Evolutionary conservation across 352 stramenopile species (phyloP).

Genomic region (Globisporangium okanoganense): DNA sequence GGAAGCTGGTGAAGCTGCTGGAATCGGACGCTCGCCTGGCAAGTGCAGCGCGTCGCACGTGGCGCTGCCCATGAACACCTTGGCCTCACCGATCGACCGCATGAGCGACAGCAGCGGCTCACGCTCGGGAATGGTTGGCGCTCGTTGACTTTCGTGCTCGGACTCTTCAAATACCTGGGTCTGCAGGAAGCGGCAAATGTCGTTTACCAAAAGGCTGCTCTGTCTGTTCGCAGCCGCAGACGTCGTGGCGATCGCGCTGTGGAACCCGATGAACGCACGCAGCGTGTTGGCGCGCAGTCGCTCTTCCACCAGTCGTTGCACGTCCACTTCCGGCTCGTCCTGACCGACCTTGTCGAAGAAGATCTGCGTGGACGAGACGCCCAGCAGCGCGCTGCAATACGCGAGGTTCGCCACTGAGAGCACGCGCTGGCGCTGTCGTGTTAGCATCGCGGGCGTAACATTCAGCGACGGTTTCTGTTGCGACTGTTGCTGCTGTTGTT

Average conservation of each 20-base stretch:
- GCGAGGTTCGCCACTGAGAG: slow-evolving; percentile 63
- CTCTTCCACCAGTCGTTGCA: slow-evolving; percentile 30
- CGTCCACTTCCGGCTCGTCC: slow-evolving; percentile 6
- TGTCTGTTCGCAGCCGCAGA: slow-evolving; percentile 16
- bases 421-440: slow-evolving; percentile 45
- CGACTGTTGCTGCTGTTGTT: slow-evolving; percentile 13
- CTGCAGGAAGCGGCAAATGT: slow-evolving; percentile 32
- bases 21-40: slow-evolving; percentile 38
- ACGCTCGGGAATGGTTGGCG: slow-evolving; percentile 29
- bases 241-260: slow-evolving; percentile 49
- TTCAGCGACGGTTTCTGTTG: neutral
- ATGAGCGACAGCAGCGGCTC: slow-evolving; percentile 45
- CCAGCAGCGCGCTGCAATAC: slow-evolving; percentile 32
- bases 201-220: slow-evolving; percentile 33
- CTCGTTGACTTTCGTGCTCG: neutral
- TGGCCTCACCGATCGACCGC: slow-evolving; percentile 32
- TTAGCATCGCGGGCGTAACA: slow-evolving; percentile 46
- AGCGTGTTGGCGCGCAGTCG: slow-evolving; percentile 52
- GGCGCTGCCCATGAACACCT: slow-evolving; percentile 64
- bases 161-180: neutral
- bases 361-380: slow-evolving; percentile 20
- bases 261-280: slow-evolving; percentile 65
- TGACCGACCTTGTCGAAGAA: slow-evolving; percentile 9
- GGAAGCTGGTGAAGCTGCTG: neutral
- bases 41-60: slow-evolving; percentile 53